Percentiles rank a stretch among this genome's conserved stretches.
Conservation (phyloP, 306 rosid genomes). For the Cicer pinnatifidum region DNA sequence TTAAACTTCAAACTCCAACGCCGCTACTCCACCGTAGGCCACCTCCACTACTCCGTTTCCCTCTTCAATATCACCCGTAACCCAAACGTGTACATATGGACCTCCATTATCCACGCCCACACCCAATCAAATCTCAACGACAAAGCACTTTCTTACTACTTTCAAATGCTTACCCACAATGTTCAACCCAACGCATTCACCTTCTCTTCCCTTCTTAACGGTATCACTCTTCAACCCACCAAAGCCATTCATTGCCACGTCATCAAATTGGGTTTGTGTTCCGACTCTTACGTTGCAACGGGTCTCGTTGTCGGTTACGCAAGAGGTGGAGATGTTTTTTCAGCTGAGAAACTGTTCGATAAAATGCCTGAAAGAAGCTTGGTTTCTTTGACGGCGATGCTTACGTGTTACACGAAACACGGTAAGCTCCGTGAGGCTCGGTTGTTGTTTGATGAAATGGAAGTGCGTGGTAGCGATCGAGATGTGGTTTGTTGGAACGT, state of each 20-base stretch:
- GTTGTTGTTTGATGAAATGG: constrained; percentile 60
- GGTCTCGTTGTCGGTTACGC: constrained; percentile 70
- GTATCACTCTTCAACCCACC: constrained; percentile 47
- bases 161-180: constrained; percentile 59
- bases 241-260: constrained; percentile 62
- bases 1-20: constrained; percentile 89
- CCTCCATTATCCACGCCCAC: constrained; percentile 68
- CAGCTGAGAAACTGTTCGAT: constrained; percentile 68
- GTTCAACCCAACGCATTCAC: constrained; percentile 75
- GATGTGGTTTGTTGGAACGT: constrained; percentile 89
- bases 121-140: constrained; percentile 53
- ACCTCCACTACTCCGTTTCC: constrained; percentile 66
- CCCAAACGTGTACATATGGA: constrained; percentile 67
- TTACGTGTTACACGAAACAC: constrained; percentile 63
- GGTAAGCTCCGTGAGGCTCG: constrained; percentile 67
- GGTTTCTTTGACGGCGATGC: constrained; percentile 70
- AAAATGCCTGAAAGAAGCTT: constrained; percentile 68
- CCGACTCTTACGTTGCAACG: constrained; percentile 65
- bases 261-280: constrained; percentile 52
- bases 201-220: constrained; percentile 63
- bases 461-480: constrained; percentile 15
- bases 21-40: constrained; percentile 69
- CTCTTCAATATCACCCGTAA: constrained; percentile 60
- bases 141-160: constrained; percentile 57
- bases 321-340: constrained; percentile 58